Evolutionary conservation across 352 stramenopile species (phyloP).

Genomic region (Globisporangium middletonii): DNA sequence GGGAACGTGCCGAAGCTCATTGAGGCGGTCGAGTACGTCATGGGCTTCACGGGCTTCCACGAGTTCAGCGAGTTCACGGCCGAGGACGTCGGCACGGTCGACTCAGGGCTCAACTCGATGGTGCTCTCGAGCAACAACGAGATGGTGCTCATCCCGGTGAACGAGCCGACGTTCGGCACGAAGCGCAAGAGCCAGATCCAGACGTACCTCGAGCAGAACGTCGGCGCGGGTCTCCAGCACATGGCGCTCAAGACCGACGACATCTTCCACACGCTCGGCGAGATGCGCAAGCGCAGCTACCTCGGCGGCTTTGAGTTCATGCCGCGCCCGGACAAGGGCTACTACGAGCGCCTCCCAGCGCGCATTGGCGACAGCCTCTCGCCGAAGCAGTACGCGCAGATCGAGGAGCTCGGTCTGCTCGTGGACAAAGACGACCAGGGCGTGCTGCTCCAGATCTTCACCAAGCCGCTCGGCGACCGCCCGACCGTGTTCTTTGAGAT

Average conservation of each 20-base stretch:
- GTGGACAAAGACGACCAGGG: constrained; percentile 94
- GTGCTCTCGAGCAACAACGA: constrained; percentile 92
- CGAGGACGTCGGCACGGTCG: constrained; percentile 92
- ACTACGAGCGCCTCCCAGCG: constrained; percentile 88
- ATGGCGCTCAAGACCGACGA: constrained; percentile 96
- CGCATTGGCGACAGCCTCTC: constrained; percentile 80
- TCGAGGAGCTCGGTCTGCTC: constrained; percentile 91
- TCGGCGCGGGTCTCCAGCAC: constrained; percentile 93
- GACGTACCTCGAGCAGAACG: constrained; percentile 95
- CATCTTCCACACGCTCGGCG: constrained; percentile 91
- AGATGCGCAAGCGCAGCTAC: constrained; percentile 73
- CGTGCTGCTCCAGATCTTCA: constrained; percentile 92
- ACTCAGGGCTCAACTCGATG: constrained; percentile 94
- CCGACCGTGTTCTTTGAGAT: constrained; percentile 91
- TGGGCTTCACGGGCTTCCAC: constrained; percentile 81
- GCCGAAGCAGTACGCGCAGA: constrained; percentile 84
- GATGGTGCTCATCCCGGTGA: constrained; percentile 92
- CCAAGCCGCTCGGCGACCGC: constrained; percentile 81
- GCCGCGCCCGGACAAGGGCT: constrained; percentile 73
- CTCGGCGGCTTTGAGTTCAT: constrained; percentile 85
- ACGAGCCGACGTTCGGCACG: constrained; percentile 92
- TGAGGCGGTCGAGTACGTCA: constrained; percentile 82
- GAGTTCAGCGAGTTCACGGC: constrained; percentile 94
- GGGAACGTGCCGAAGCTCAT: constrained; percentile 89
- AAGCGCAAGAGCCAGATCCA: constrained; percentile 95